phyloP scores from a whole-genome alignment of 495 filamentous ascomycete genomes.

The Delitschia confertaspora region DNA sequence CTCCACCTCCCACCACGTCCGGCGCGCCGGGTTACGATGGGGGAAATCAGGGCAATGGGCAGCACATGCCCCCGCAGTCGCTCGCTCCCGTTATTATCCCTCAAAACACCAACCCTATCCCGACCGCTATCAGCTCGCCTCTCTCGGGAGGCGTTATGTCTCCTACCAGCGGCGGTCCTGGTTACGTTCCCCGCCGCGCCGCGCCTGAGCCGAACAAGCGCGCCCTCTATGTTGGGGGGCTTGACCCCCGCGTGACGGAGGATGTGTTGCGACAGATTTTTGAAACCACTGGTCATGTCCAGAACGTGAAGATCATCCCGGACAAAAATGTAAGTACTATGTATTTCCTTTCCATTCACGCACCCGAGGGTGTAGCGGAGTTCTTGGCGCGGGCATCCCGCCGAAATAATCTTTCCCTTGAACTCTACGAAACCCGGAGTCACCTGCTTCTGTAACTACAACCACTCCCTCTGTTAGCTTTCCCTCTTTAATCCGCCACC shows the following conservation, averaged over 20 bases:
- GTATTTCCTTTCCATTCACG: conserved; percentile 3
- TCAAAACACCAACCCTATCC: conserved; percentile 93
- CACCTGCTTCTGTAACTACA: no score
- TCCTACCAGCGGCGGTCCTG: conserved; percentile 36
- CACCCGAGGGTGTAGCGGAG: conserved; percentile 3
- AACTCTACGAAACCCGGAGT: no score
- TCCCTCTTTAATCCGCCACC: conserved; percentile 9
- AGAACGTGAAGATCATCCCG: conserved; percentile 98
- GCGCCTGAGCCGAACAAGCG: conserved; percentile 98
- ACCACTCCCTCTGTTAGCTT: not conserved
- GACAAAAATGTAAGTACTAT: conserved; percentile 79
- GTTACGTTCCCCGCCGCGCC: conserved; percentile 54
- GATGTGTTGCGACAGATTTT: conserved; percentile 97
- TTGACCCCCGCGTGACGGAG: conserved; percentile 93
- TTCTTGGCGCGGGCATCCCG: not conserved
- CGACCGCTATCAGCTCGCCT: conserved; percentile 63
- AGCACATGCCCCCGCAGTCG: conserved; percentile 88
- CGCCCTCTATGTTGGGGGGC: conserved; percentile 88
- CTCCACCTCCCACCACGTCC: conserved; percentile 29
- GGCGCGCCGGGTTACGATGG: conserved; percentile 33
- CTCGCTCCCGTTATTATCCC: conserved; percentile 84
- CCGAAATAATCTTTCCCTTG: no score
- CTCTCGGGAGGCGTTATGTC: conserved; percentile 59
- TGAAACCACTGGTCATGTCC: conserved; percentile 94
- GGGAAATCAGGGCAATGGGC: conserved; percentile 27